These are phyloP conservation scores for Boletus rubescentipes DNA, from an alignment of 768 basidiomycete species.

Conservation along the genomic window DNA sequence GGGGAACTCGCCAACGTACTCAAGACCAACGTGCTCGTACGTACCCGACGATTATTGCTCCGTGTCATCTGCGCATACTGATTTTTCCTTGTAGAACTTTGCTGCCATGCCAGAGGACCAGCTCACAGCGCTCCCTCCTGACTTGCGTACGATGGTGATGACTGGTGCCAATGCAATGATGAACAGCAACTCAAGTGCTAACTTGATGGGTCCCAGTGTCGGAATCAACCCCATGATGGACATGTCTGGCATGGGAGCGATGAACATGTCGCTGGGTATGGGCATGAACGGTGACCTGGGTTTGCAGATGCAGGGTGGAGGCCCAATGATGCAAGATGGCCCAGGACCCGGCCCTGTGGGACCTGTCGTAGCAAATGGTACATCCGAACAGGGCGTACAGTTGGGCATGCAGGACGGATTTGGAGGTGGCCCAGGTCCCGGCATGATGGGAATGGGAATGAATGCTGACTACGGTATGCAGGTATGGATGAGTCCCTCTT, in stretches of 20 bases:
- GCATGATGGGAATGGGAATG: conserved; percentile 74
- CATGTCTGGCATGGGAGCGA: conserved; percentile 63
- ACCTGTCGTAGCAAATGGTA: conserved; percentile 37
- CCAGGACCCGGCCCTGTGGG: conserved; percentile 33
- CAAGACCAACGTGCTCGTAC: conserved; percentile 79
- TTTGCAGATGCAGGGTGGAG: conserved; percentile 47
- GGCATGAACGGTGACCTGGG: conserved; percentile 69
- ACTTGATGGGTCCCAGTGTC: conserved; percentile 51
- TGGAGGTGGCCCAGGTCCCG: conserved; percentile 43
- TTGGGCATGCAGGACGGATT: conserved; percentile 44
- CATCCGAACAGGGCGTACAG: conserved; percentile 40
- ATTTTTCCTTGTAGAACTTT: conserved; percentile 55
- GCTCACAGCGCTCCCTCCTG: conserved; percentile 71
- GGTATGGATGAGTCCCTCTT: conserved; percentile 46
- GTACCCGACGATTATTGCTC: conserved; percentile 27
- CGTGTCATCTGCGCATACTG: neutral
- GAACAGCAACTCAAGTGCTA: conserved; percentile 54
- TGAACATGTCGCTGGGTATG: conserved; percentile 54
- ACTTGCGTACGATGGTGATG: conserved; percentile 86
- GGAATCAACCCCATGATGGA: conserved; percentile 77
- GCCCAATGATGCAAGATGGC: conserved; percentile 56
- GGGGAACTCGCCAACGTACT: conserved; percentile 78
- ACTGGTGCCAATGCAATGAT: conserved; percentile 78
- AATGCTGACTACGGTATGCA: conserved; percentile 71
- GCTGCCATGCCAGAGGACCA: conserved; percentile 82